Evolutionary conservation across 345 rosid genomes (phyloP), one percentile per base, ranked within the genome.

Genomic region (Pistacia atlantica): DNA sequence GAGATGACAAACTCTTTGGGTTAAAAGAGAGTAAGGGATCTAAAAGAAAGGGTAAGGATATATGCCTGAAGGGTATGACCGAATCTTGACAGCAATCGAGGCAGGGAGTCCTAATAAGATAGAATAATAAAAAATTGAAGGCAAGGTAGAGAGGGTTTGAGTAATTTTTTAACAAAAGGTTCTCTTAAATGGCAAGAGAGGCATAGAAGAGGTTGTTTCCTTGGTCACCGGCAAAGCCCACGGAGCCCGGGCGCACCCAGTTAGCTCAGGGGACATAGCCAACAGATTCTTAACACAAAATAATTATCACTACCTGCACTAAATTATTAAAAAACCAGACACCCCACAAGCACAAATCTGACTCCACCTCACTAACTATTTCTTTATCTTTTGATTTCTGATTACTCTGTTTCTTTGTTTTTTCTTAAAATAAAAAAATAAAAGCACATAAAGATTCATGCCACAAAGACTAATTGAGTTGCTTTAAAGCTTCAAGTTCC

Each of bases 211-310:
- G 73, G 58, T n/a, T 90, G 92, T 84, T 83, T 83, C 90, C 89
- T 85, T 72, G 80, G 81, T 52, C 81, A 81, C 73, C 55, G 85
- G 89, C 94, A 90, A 85, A 87, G 88, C 84, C 94, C 94, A 85
- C 69, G 71, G 91, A 90, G 90, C 42, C 64, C 85, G 92, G 90
- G 78, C 59, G 48, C 79, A 74, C 65, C 80, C 77, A 77, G 84
- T 78, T 82, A 87, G 79, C 85, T 62, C 59, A 81, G 92, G 90
- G 72, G 91, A 88, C 91, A 88, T 76, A 51, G 80, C 89, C 84
- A 85, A 77, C 89, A 82, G 80, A 74, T 83, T 56, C 82, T 75
- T 46, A 76, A 65, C 80, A 80, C 84, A 82, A 83, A 86, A 72
- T 42, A 72, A 72, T 57, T 20, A 72, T 58, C 75, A 74, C 82